Evolutionary conservation across 2,329 filamentous ascomycete genomes (phyloP), one percentile per base, ranked within the genome.

Genomic region (Aspergillus arachidicola): DNA sequence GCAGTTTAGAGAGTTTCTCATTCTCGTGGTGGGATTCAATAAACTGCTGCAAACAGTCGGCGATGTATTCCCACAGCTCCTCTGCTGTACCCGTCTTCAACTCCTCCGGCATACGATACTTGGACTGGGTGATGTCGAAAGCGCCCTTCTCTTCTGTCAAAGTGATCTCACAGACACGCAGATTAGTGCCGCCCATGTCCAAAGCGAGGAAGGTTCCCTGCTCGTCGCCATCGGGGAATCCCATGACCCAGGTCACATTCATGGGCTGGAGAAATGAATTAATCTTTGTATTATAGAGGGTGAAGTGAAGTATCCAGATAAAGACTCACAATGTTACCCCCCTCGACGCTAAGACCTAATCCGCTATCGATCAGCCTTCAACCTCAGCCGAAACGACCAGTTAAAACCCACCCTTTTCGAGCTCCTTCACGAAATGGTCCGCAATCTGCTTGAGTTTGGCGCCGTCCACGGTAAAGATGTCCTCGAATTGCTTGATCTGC

Each of bases 231-330:
- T 90, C 91, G 26, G 94, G 94, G 78, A 93, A 93, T 54, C 87
- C 87, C 88, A 96, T 93, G 67, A 96, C 93, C 94, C 94, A 97
- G 61, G 94, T 96, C 63, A 94, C 91, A 81, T 97, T 97, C 94
- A 98, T 97, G 64, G 94, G 94, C 92, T 96, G 71, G 56, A 38
- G 16, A 26, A 7, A 41, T 9, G 38, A 41, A 32, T 34, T 26
- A 36, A 38, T 41, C 46, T 23, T 38, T 32, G 57, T 19, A 16
- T 34, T n/a, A n/a, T 46, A 21, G 53, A 21, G n/a, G 11, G 26
- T 55, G 19, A 30, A 38, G 23, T 9, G n/a, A 38, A 7, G 21
- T 12, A 38, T 55, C 32, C 21, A 11, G 30, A 23, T 19, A 16
- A n/a, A 14, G 23, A 84, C 92, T 85, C 79, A 96, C 93, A 79